Base-by-base conservation (phyloP, 2,329 filamentous ascomycete species). In the Colletotrichum brevisporum region DNA sequence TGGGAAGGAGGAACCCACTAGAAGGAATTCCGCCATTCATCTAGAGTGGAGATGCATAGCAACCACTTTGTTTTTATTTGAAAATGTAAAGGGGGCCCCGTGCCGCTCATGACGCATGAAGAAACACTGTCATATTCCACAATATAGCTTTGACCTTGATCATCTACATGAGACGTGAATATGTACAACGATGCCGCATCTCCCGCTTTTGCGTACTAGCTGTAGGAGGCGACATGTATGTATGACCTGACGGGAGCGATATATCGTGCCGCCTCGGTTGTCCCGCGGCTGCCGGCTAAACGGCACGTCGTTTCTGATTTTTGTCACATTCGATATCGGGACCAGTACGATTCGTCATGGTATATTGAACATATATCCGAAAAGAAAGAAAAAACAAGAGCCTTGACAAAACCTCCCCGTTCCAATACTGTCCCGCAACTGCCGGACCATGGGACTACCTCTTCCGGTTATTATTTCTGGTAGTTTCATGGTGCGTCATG, bases 71-170 rank as follows among this genome's bases (percentile, higher is more conserved):
- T 36, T 8, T 36, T 45, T 45, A n/a, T 54, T 24, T n/a, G 50
- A n/a, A 61, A 45, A 61, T 50, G 55, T 43, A 65, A 27, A 48
- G 66, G 51, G 48, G 24, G 52, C 47, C 16, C 45, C 16, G 47
- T n/a, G 9, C 45, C 36, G 52, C 64, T 57, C 18, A 67, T 47
- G 65, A 67, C 45, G 51, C 45, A 63, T 63, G 51, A 67, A 63
- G 65, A 39, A 26, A 51, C 15, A 24, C 47, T 27, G 21, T 58
- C 48, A 43, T 51, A 45, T 27, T 45, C 43, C 64, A 39, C 27
- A n/a, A 67, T 56, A 24, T 56, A 56, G 58, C 48, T 55, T 54
- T 39, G 18, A 36, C 31, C 41, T 41, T 43, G 54, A 8, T 16
- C 62, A 53, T 41, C 51, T 16, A 26, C 55, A 55, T 51, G 21